phyloP scores from a whole-genome alignment of 257 asterid genomes.

The Solanum okadae region DNA sequence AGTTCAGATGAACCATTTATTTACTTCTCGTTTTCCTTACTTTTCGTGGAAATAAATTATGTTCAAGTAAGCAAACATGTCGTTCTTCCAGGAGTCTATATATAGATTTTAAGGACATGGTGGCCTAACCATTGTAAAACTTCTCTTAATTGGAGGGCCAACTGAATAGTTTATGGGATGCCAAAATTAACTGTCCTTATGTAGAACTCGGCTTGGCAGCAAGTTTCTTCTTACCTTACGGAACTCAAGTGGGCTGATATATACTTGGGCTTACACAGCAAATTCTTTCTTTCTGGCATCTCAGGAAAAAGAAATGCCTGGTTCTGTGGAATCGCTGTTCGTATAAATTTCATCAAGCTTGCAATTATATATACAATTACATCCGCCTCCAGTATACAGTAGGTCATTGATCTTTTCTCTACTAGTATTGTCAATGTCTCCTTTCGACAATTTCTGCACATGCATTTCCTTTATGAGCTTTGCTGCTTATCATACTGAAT shows the following conservation, averaged over 20 bases:
- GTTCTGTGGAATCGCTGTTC: constrained; percentile 40
- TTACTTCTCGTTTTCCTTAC: background rate
- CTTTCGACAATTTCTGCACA: background rate
- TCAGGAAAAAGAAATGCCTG: constrained; percentile 45
- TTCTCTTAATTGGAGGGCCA: background rate
- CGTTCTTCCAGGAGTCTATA: background rate
- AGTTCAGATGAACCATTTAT: background rate
- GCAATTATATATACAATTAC: constrained; percentile 62
- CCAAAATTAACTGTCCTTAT: background rate
- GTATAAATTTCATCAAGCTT: constrained; percentile 29
- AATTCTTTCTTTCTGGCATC: background rate
- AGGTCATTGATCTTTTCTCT: background rate
- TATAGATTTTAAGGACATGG: background rate
- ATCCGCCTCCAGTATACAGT: constrained; percentile 56
- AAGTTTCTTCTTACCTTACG: background rate
- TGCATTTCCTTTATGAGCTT: background rate
- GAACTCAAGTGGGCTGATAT: background rate
- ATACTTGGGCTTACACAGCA: background rate
- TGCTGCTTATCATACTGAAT: background rate
- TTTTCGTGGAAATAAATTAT: background rate
- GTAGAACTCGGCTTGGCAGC: background rate
- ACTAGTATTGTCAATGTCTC: background rate
- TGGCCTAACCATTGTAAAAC: background rate
- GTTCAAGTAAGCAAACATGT: background rate
- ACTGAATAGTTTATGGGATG: background rate